Percentiles rank a stretch among this genome's conserved stretches.
These are phyloP conservation scores for Amanita inopinata DNA, from an alignment of 768 basidiomycete genomes.

Conservation along the genomic window DNA sequence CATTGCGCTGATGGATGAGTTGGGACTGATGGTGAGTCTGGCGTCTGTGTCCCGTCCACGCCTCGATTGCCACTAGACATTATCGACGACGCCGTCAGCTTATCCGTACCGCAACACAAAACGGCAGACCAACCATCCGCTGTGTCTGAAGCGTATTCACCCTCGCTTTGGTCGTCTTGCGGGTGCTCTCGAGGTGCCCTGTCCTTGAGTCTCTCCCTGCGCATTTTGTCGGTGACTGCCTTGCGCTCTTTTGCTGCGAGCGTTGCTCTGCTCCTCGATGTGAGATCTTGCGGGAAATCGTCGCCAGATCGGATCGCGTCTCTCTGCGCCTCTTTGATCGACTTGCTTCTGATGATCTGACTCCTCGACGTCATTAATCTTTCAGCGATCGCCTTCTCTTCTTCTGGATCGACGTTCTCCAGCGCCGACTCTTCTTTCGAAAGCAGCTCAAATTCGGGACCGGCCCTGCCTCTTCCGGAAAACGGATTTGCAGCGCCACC, in stretches of 20 bases:
- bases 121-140: slow-evolving; percentile 2
- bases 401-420: slow-evolving; percentile 39
- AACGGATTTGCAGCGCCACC: slow-evolving; percentile 46
- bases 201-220: slow-evolving; percentile 15
- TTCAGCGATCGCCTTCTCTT: slow-evolving; percentile 28
- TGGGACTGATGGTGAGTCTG: slow-evolving; percentile 1
- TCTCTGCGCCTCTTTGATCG: slow-evolving; percentile 19
- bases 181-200: slow-evolving; percentile 14
- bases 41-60: too few relatives aligned
- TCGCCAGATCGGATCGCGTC: slow-evolving; percentile 12
- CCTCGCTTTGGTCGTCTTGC: slow-evolving; percentile 10
- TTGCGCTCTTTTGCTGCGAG: slow-evolving; percentile 18
- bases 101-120: too few relatives aligned
- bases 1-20: slow-evolving; percentile 1
- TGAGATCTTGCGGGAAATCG: slow-evolving; percentile 15
- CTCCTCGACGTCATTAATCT: slow-evolving; percentile 31
- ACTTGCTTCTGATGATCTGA: slow-evolving; percentile 26
- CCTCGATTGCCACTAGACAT: too few relatives aligned
- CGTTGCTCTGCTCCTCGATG: slow-evolving; percentile 4
- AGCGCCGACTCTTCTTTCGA: slow-evolving; percentile 27
- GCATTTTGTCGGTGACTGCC: slow-evolving; percentile 15
- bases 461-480: slow-evolving; percentile 32
- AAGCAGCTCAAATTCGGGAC: slow-evolving; percentile 29
- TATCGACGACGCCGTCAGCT: too few relatives aligned
- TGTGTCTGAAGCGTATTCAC: slow-evolving; percentile 9